Conservation (phyloP, 2,329 filamentous ascomycete genomes). For the Neurospora sp. region DNA sequence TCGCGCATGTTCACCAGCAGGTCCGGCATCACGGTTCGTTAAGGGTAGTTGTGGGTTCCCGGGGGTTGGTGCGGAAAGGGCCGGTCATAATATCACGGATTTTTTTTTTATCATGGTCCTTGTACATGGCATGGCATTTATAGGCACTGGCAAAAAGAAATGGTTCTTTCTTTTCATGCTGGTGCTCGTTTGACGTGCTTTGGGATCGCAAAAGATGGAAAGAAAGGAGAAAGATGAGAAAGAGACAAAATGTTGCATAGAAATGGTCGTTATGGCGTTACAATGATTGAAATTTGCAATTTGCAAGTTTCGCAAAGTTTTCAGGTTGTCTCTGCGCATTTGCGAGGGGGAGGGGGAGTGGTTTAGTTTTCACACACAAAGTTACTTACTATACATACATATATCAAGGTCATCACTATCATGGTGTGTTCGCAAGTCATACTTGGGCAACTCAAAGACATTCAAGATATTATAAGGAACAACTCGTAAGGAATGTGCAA, state of each 20-base stretch:
- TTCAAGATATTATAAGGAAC: neutral
- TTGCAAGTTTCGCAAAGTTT: neutral
- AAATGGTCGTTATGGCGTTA: slow-evolving; percentile 7
- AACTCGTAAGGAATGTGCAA: neutral
- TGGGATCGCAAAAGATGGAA: neutral
- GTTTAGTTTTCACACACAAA: neutral
- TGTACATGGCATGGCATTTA: neutral
- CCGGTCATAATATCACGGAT: neutral
- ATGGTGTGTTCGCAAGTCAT: too few relatives aligned
- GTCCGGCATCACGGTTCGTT: slow-evolving; percentile 64
- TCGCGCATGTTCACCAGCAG: slow-evolving; percentile 91
- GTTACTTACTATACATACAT: neutral
- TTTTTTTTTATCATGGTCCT: neutral
- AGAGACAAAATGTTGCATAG: slow-evolving; percentile 4
- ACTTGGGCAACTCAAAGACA: neutral
- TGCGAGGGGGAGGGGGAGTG: neutral
- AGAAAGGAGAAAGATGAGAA: neutral
- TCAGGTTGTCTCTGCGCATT: neutral
- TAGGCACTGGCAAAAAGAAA: neutral
- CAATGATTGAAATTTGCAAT: neutral
- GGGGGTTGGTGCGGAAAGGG: neutral
- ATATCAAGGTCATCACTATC: neutral
- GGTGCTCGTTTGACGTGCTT: neutral
- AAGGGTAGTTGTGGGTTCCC: slow-evolving; percentile 14
- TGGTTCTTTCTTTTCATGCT: neutral